phyloP scores from a whole-genome alignment of 495 filamentous ascomycete genomes.

The Neurospora discreta region DNA sequence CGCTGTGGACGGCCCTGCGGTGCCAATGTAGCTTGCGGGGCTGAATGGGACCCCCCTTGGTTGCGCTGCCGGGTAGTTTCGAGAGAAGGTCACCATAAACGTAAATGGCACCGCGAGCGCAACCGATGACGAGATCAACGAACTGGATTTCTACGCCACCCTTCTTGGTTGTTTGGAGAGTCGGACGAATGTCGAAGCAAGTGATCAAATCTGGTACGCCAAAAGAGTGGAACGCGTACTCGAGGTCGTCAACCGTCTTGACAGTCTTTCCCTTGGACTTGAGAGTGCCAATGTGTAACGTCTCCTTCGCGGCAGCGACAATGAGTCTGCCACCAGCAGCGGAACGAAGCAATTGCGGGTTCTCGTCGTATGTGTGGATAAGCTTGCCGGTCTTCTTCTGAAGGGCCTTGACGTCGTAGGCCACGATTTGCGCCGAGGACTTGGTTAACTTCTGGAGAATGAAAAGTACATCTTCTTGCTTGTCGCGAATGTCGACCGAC shows the following conservation, averaged over 20 bases:
- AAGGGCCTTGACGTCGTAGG: conserved; percentile 22
- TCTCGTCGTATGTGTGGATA: conserved; percentile 21
- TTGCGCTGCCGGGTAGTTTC: conserved; percentile 31
- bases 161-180: conserved; percentile 20
- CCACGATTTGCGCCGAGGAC: conserved; percentile 28
- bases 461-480: conserved; percentile 33
- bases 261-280: conserved; percentile 5
- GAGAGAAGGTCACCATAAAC: conserved; percentile 63
- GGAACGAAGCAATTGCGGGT: conserved; percentile 23
- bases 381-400: conserved; percentile 12
- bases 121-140: conserved; percentile 66
- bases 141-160: conserved; percentile 22
- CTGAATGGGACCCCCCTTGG: conserved; percentile 28
- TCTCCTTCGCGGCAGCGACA: conserved; percentile 26
- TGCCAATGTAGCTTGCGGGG: conserved; percentile 81
- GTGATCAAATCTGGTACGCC: conserved; percentile 43
- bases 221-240: conserved; percentile 39
- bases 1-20: conserved; percentile 60
- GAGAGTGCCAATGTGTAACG: conserved; percentile 27
- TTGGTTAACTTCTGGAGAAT: conserved; percentile 21
- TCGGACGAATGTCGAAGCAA: conserved; percentile 42
- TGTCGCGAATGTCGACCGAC: conserved; percentile 22
- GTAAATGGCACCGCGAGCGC: conserved; percentile 60
- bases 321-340: conserved; percentile 20
- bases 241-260: conserved; percentile 24